phyloP scores from a whole-genome alignment of 352 stramenopile species.

The Phytophthora lateralis region DNA sequence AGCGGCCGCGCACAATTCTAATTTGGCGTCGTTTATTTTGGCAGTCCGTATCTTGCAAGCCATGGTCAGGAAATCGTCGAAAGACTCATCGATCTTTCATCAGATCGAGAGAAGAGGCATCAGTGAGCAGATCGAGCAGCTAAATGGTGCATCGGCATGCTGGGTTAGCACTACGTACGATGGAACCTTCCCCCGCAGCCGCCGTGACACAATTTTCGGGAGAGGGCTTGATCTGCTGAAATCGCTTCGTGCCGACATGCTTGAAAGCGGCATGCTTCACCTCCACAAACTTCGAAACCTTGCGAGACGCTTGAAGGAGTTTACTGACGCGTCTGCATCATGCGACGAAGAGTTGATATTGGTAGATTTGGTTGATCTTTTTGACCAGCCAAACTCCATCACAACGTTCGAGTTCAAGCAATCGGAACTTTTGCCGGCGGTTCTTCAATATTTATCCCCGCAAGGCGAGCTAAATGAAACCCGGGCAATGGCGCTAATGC shows the following conservation, averaged over 20 bases:
- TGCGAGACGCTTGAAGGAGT: constrained; percentile 55
- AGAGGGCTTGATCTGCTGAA: constrained; percentile 57
- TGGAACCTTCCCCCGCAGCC: constrained; percentile 7
- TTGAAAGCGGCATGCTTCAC: constrained; percentile 78
- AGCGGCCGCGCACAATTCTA: constrained; percentile 35
- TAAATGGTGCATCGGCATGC: constrained; percentile 50
- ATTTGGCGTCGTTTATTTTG: constrained; percentile 70
- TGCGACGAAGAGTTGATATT: constrained; percentile 62
- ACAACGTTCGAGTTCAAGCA: constrained; percentile 89
- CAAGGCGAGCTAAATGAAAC: constrained; percentile 38
- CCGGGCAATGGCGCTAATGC: constrained; percentile 41
- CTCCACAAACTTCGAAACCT: constrained; percentile 80
- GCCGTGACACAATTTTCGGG: constrained; percentile 59
- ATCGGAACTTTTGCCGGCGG: constrained; percentile 67
- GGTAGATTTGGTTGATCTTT: constrained; percentile 76
- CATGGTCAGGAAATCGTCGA: constrained; percentile 64
- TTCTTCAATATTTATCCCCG: constrained; percentile 61
- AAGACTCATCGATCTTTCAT: constrained; percentile 67
- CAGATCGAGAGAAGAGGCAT: constrained; percentile 86
- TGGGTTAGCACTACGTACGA: constrained; percentile 34
- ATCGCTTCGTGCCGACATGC: constrained; percentile 65
- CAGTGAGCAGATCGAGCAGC: constrained; percentile 68
- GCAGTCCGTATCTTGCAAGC: constrained; percentile 76
- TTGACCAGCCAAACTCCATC: constrained; percentile 76
- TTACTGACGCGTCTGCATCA: constrained; percentile 31